A percentile compares a stretch with the other conserved stretches of the same genome.
Evolutionary conservation across 164 flowering plant species (phyloP).

Genomic region (Kalanchoe fedtschenkoi): DNA sequence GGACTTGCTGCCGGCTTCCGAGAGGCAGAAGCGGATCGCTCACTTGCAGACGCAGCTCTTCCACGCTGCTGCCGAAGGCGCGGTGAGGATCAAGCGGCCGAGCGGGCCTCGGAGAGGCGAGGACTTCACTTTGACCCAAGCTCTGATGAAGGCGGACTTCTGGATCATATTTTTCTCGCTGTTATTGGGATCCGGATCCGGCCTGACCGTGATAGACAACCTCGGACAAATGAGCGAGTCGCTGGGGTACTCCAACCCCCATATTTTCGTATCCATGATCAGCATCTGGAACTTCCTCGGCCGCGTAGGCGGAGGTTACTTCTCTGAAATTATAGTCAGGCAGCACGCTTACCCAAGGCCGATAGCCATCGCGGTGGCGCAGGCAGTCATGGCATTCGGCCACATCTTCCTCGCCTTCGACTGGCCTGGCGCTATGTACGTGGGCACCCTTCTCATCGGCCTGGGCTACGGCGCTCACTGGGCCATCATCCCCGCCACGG

Average conservation of each 20-base stretch:
- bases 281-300: conserved; percentile 8
- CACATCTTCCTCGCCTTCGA: conserved; percentile 54
- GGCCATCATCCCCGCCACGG: conserved; percentile 70
- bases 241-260: neutral
- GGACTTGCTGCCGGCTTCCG: neutral
- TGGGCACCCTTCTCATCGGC: conserved; percentile 59
- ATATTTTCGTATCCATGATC: conserved; percentile 7
- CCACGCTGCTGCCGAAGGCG: conserved; percentile 8
- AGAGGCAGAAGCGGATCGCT: conserved; percentile 1
- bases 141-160: conserved; percentile 25
- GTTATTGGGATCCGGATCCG: conserved; percentile 2
- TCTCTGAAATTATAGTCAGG: conserved; percentile 8
- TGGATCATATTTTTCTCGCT: conserved; percentile 3
- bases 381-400: conserved; percentile 52
- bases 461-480: conserved; percentile 76
- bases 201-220: conserved; percentile 31
- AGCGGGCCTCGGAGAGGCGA: conserved; percentile 11
- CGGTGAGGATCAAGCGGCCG: conserved; percentile 1
- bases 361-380: conserved; percentile 43
- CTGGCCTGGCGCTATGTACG: conserved; percentile 52
- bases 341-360: conserved; percentile 35
- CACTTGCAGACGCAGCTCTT: conserved; percentile 5
- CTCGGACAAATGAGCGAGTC: conserved; percentile 5
- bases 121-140: conserved; percentile 22
- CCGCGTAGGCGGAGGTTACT: conserved; percentile 3